These are phyloP conservation scores for Mycogone perniciosa DNA, from an alignment of 2,329 filamentous ascomycete genomes.

Conservation along the genomic window DNA sequence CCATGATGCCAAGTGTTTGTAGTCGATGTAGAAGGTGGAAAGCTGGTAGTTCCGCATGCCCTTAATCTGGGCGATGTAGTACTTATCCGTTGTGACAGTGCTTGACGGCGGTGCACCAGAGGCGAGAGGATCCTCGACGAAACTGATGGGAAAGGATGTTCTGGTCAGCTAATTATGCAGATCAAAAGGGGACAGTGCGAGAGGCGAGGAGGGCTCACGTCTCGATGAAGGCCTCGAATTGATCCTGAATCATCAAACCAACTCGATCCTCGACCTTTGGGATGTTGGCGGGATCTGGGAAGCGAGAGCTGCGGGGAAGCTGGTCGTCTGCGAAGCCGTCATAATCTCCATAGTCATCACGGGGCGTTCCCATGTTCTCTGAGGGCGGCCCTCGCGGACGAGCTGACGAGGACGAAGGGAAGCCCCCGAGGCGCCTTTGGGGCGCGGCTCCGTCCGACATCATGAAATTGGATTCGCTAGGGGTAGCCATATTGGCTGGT, in stretches of 20 bases:
- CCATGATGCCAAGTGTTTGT: constrained; percentile 71
- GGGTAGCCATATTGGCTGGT: constrained; percentile 38
- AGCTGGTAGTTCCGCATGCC: constrained; percentile 66
- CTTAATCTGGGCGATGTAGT: constrained; percentile 79
- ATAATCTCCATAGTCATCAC: constrained; percentile 54
- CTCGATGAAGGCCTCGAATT: constrained; percentile 76
- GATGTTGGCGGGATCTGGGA: constrained; percentile 46
- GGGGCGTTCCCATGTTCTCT: constrained; percentile 53
- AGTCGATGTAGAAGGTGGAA: constrained; percentile 85
- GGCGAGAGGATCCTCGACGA: constrained; percentile 60
- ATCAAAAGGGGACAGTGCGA: neutral
- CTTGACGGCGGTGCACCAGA: constrained; percentile 61
- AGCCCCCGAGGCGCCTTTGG: constrained; percentile 35
- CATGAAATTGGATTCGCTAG: constrained; percentile 50
- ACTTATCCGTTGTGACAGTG: constrained; percentile 68
- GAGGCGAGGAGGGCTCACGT: constrained; percentile 40
- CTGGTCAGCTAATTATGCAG: neutral
- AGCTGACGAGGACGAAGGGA: constrained; percentile 46
- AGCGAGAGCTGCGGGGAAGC: constrained; percentile 46
- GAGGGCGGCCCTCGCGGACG: constrained; percentile 55
- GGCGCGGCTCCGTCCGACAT: constrained; percentile 49
- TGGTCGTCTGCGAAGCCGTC: constrained; percentile 61
- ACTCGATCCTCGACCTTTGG: constrained; percentile 71
- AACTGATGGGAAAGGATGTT: constrained; percentile 34
- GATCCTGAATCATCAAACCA: constrained; percentile 65